Evolutionary conservation across 2,329 filamentous ascomycete species (phyloP), one percentile per base, ranked within the genome.

Genomic region (Aspergillus arachidicola): DNA sequence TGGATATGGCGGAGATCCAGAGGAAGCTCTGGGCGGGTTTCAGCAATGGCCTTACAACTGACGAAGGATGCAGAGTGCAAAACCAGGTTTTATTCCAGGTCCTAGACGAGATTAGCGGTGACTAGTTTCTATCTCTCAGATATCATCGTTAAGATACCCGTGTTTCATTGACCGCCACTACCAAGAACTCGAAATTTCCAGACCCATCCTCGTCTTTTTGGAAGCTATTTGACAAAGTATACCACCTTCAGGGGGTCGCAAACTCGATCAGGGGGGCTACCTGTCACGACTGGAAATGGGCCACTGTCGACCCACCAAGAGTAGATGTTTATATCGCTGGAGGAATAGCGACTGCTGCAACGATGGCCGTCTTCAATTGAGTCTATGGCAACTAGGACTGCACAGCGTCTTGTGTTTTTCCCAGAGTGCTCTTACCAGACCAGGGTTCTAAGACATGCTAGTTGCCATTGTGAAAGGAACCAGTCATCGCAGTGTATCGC

Each of bases 211-310:
- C 64, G 55, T 59, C 75, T 64, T 55, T 62, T 73, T 1, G 71
- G 75, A 50, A 76, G 66, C 57, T 66, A 72, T 54, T 71, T 88
- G 11, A 92, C 84, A 0, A 90, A 80, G 82, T 95, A 95, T 2
- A 96, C 92, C 71, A 96, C 76, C 0, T 82, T 88, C 11, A 97
- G 73, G 64, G 96, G 75, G 96, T 92, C 0, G 93, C 93, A 4
- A 96, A 93, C 73, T 97, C 93, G 58, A 97, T 91, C 68, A 96
- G 77, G 3, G 93, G 93, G 93, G 0, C 93, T 92, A 0, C 96
- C 92, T 0, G 93, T 96, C 9, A 91, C 84, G 0, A 93, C 92
- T 51, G 96, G 80, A 0, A 93, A 93, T 77, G 96, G 89, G 57
- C 93, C 88, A 70, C 91, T 94, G 46, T 90, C 81, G 6, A 6